Evolutionary conservation across 345 rosid genomes (phyloP).

Genomic region (Zanthoxylum bungeanum): DNA sequence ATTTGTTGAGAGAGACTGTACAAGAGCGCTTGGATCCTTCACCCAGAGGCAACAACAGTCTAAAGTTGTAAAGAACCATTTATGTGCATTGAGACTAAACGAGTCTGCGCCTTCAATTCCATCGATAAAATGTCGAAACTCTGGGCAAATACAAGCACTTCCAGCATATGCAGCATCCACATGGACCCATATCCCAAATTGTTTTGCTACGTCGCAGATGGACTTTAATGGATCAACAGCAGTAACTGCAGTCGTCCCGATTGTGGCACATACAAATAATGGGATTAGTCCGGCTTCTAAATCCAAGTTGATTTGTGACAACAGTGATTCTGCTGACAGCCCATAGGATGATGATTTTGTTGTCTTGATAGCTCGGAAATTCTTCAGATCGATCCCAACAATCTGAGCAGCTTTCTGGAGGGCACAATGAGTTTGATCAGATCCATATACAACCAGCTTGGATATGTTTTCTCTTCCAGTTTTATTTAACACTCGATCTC

Average conservation of each 20-base stretch:
- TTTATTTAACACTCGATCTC: constrained; percentile 27
- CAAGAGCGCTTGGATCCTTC: constrained; percentile 43
- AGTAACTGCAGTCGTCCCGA: constrained; percentile 33
- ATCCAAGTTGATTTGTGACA: constrained; percentile 16
- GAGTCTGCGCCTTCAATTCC: constrained; percentile 48
- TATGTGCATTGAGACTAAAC: constrained; percentile 53
- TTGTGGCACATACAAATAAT: constrained; percentile 32
- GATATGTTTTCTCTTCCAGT: constrained; percentile 14
- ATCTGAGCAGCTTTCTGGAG: constrained; percentile 34
- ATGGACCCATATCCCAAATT: constrained; percentile 42
- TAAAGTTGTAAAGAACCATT: constrained; percentile 43
- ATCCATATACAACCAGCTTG: constrained; percentile 37
- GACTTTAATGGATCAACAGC: constrained; percentile 31
- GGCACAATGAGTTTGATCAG: constrained; percentile 38
- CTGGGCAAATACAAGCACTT: constrained; percentile 46
- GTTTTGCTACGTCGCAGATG: constrained; percentile 13
- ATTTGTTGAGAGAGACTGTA: constrained; percentile 30
- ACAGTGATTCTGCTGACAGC: constrained; percentile 13
- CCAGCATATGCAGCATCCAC: constrained; percentile 57
- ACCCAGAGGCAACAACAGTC: constrained; percentile 61
- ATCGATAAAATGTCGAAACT: constrained; percentile 36
- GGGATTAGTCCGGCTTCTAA: constrained; percentile 25
- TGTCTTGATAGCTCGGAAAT: constrained; percentile 40
- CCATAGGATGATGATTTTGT: constrained; percentile 19
- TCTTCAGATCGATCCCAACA: constrained; percentile 43